These are phyloP conservation scores for Mycena filopes DNA, from an alignment of 768 basidiomycete species.

Conservation along the genomic window DNA sequence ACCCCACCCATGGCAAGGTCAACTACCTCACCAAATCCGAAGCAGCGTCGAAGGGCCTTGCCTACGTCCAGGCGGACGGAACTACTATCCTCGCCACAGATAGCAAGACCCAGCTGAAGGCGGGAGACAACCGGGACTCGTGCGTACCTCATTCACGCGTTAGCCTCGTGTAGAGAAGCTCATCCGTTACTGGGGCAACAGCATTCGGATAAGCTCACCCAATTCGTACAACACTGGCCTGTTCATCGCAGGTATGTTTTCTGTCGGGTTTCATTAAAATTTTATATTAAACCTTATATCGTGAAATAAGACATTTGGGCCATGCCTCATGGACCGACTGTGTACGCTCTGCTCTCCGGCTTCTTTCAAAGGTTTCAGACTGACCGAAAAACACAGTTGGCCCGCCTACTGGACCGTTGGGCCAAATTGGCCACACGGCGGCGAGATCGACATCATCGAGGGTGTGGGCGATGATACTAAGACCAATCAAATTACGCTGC, in stretches of 20 bases:
- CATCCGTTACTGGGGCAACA: constrained; percentile 41
- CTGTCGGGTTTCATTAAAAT: neutral
- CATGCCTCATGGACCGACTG: constrained; percentile 71
- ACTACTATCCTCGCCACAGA: constrained; percentile 74
- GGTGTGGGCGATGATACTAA: constrained; percentile 72
- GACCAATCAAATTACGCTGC: constrained; percentile 68
- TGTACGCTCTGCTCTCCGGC: too few species aligned
- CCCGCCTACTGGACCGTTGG: constrained; percentile 63
- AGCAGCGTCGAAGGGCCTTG: constrained; percentile 64
- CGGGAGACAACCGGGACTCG: constrained; percentile 67
- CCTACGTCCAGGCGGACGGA: constrained; percentile 68
- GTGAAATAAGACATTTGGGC: constrained; percentile 56
- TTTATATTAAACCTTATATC: neutral
- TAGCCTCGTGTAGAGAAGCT: constrained; percentile 12
- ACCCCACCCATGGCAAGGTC: constrained; percentile 80
- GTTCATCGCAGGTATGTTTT: constrained; percentile 66
- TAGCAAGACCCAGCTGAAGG: constrained; percentile 55
- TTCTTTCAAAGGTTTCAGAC: too few species aligned
- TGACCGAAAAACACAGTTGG: too few species aligned
- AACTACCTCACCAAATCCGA: constrained; percentile 61
- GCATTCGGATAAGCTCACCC: constrained; percentile 75
- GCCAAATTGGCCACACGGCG: constrained; percentile 60
- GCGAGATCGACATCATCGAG: constrained; percentile 38
- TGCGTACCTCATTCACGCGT: constrained; percentile 41
- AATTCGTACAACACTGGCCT: constrained; percentile 73